Evolutionary conservation across 2,329 filamentous ascomycete genomes (phyloP).

Genomic region (Macroventuria anomochaeta): DNA sequence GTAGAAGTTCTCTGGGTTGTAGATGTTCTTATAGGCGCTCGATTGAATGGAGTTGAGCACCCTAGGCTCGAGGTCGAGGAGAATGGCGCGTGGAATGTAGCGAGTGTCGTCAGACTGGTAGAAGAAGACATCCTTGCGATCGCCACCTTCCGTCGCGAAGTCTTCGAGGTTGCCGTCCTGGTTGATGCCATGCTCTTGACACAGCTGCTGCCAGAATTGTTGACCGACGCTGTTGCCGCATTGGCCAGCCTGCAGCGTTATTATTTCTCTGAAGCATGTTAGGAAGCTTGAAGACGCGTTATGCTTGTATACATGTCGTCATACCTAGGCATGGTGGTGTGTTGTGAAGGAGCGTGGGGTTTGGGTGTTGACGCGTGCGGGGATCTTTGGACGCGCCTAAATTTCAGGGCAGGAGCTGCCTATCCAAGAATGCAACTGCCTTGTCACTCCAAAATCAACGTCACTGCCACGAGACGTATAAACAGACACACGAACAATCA

Average conservation of each 20-base stretch:
- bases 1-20: constrained; percentile 99
- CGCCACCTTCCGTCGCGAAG: constrained; percentile 95
- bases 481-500: not conserved
- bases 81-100: constrained; percentile 94
- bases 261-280: constrained; percentile 80
- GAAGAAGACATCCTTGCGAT: constrained; percentile 99
- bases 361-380: constrained; percentile 40
- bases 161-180: constrained; percentile 97
- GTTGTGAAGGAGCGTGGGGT: constrained; percentile 25
- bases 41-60: constrained; percentile 92
- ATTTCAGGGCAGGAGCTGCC: constrained; percentile 12
- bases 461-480: not conserved
- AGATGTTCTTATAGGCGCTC: constrained; percentile 96
- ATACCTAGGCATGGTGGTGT: constrained; percentile 49
- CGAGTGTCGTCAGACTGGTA: constrained; percentile 98
- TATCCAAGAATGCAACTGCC: constrained; percentile 12
- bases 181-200: constrained; percentile 96
- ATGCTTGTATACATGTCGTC: constrained; percentile 2
- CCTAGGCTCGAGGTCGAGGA: constrained; percentile 92
- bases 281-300: constrained; percentile 9
- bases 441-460: not conserved
- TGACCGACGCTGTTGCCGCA: constrained; percentile 99
- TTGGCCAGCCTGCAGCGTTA: constrained; percentile 98
- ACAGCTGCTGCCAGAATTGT: constrained; percentile 99
- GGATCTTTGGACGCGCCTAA: constrained; percentile 27